Evolutionary conservation across 805 yeast genomes (phyloP), one percentile per base, ranked within the genome.

Genomic region (Dipodascopsis uninucleata): DNA sequence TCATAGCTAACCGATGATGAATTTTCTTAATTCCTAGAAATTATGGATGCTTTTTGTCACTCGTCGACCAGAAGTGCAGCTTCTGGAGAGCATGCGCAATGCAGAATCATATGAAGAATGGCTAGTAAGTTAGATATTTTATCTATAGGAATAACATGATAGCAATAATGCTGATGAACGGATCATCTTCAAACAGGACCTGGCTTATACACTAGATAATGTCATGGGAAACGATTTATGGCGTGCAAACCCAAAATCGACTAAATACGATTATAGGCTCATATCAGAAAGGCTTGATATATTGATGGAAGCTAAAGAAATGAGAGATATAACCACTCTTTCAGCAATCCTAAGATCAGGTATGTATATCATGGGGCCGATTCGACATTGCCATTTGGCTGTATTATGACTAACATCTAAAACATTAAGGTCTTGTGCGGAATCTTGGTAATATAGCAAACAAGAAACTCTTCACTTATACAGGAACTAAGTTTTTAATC

Each of bases 381-480:
- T n/a, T n/a, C n/a, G n/a, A n/a, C n/a, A n/a, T n/a, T n/a, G n/a
- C n/a, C 24, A 6, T 16, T 12, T 9, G 16, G 12, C 21, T 38
- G 7, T 21, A 21, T 24, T 3, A 10, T 16, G 22, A 4, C 20
- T 3, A 8, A n/a, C 4, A 5, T 17, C 8, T 14, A n/a, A 16
- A 21, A 34, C 41, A n/a, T 9, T 22, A 7, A 38, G 53, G 96
- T 0, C 74, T 88, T 58, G 68, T 93, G 28, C 68, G 98, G 31
- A 93, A 93, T 61, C 85, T 90, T 68, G 97, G 95, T 5, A 94
- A 95, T 0, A 86, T 93, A 3, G 76, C 94, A 1, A 85, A 82
- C 54, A 79, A 82, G 52, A 75, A 81, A 42, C 68, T 93, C 35
- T 90, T 85, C 69, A 82, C 95, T 0, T 83, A 85, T 56, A 71